Evolutionary conservation across 768 basidiomycete genomes (phyloP).

Genomic region (Guyanaporus albipodus): DNA sequence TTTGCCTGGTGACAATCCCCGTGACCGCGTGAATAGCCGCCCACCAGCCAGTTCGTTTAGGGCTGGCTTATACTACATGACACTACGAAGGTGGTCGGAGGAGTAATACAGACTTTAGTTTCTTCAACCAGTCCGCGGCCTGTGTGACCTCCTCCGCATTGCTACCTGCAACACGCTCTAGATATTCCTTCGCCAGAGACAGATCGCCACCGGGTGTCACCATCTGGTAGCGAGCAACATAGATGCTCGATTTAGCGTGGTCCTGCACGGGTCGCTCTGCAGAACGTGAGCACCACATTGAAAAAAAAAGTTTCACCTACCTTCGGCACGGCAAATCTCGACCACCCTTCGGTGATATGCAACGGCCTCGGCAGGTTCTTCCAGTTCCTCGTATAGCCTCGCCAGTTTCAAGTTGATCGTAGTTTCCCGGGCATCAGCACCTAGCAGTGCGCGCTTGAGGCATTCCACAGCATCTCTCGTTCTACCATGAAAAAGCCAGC

Average conservation of each 20-base stretch:
- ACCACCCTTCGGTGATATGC: conserved; percentile 80
- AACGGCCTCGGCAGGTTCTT: conserved; percentile 64
- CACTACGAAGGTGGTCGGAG: conserved; percentile 14
- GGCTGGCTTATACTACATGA: conserved; percentile 20
- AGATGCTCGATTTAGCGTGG: conserved; percentile 79
- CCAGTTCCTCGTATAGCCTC: conserved; percentile 60
- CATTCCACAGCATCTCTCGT: conserved; percentile 87
- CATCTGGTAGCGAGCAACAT: conserved; percentile 79
- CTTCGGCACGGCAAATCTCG: conserved; percentile 52
- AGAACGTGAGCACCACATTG: conserved; percentile 14
- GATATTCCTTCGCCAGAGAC: conserved; percentile 64
- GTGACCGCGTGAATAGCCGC: conserved; percentile 36
- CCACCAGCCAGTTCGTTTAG: conserved; percentile 22
- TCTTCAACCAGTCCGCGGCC: conserved; percentile 69
- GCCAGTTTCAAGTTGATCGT: conserved; percentile 72
- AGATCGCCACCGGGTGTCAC: conserved; percentile 58
- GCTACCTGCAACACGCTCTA: conserved; percentile 69
- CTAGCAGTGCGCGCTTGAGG: conserved; percentile 82
- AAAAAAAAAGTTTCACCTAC: conserved; percentile 31
- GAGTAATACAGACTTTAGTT: conserved; percentile 38
- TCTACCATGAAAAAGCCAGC: conserved; percentile 39
- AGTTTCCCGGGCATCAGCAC: conserved; percentile 74
- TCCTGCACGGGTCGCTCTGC: conserved; percentile 66
- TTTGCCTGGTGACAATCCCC: conserved; percentile 33
- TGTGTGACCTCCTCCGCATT: conserved; percentile 79